A percentile compares a stretch with the other conserved stretches of the same genome.
These are phyloP conservation scores for Aspergillus terreus DNA, from an alignment of 2,329 filamentous ascomycete genomes.

Conservation along the genomic window DNA sequence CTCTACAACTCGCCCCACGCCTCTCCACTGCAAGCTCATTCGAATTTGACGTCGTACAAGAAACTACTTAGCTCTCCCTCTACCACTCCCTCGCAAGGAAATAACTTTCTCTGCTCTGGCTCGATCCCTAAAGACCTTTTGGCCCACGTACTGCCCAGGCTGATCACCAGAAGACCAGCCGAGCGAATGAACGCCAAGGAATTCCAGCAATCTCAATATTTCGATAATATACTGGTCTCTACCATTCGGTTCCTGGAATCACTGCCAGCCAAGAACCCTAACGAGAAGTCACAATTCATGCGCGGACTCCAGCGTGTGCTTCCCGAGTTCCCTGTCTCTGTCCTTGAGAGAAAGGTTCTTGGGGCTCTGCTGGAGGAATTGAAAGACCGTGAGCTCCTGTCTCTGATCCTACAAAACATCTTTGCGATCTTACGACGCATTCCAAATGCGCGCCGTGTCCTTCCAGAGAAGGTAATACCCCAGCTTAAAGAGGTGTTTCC, in stretches of 20 bases:
- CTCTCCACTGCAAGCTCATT: slow-evolving; percentile 79
- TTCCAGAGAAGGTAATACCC: slow-evolving; percentile 83
- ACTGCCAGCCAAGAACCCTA: slow-evolving; percentile 84
- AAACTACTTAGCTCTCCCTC: slow-evolving; percentile 75
- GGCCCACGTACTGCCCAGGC: slow-evolving; percentile 70
- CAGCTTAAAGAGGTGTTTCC: slow-evolving; percentile 80
- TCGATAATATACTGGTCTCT: slow-evolving; percentile 93
- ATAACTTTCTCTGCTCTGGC: slow-evolving; percentile 79
- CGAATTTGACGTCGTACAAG: slow-evolving; percentile 80
- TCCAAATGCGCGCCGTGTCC: slow-evolving; percentile 71
- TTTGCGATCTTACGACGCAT: slow-evolving; percentile 83
- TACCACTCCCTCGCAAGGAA: slow-evolving; percentile 70
- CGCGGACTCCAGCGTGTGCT: slow-evolving; percentile 81
- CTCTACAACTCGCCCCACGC: slow-evolving; percentile 92
- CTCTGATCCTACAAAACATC: slow-evolving; percentile 82
- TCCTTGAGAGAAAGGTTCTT: slow-evolving; percentile 91
- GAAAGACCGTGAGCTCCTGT: slow-evolving; percentile 84
- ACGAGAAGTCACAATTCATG: slow-evolving; percentile 89
- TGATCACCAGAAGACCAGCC: slow-evolving; percentile 83
- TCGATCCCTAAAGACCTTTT: slow-evolving; percentile 76
- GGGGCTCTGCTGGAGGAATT: slow-evolving; percentile 86
- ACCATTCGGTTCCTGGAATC: slow-evolving; percentile 93
- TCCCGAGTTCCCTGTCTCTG: slow-evolving; percentile 85
- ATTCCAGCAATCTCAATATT: slow-evolving; percentile 93
- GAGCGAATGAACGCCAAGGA: slow-evolving; percentile 83